phyloP scores from a whole-genome alignment of 2,329 filamentous ascomycete species.

The Cytospora schulzeri region DNA sequence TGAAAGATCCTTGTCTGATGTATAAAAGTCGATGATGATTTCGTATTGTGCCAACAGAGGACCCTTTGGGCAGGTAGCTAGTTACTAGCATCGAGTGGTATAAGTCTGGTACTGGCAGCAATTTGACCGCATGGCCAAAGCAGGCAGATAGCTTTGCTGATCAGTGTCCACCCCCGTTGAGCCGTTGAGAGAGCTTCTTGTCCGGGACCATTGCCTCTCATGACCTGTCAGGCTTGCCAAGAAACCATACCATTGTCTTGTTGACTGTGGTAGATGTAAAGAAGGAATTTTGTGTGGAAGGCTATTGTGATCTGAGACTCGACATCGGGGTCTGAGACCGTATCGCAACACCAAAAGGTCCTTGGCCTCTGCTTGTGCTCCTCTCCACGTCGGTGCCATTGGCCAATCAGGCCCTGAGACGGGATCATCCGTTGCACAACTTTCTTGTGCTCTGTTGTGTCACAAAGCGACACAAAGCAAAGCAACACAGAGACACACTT shows the following conservation, averaged over 20 bases:
- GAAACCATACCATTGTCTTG: neutral
- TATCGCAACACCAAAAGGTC: neutral
- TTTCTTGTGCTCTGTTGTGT: constrained; percentile 18
- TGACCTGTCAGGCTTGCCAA: neutral
- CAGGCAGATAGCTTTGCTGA: neutral
- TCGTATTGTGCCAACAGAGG: neutral
- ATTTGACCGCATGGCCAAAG: neutral
- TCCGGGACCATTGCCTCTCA: neutral
- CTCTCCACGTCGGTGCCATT: neutral
- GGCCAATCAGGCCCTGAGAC: constrained; percentile 1
- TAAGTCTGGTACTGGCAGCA: neutral
- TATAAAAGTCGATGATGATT: neutral
- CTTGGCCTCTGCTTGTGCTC: neutral
- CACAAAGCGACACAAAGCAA: constrained; percentile 15
- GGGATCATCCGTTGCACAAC: constrained; percentile 22
- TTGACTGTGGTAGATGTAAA: neutral
- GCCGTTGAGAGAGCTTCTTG: neutral
- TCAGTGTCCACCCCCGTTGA: neutral
- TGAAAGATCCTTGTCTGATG: neutral
- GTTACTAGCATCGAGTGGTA: neutral
- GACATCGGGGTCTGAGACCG: neutral
- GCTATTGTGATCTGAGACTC: neutral
- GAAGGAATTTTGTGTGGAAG: neutral
- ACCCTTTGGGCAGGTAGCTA: neutral
- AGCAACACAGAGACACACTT: constrained; percentile 17